Base-by-base conservation (phyloP, 352 stramenopile genomes). In the Globisporangium rhizosaccharum region DNA sequence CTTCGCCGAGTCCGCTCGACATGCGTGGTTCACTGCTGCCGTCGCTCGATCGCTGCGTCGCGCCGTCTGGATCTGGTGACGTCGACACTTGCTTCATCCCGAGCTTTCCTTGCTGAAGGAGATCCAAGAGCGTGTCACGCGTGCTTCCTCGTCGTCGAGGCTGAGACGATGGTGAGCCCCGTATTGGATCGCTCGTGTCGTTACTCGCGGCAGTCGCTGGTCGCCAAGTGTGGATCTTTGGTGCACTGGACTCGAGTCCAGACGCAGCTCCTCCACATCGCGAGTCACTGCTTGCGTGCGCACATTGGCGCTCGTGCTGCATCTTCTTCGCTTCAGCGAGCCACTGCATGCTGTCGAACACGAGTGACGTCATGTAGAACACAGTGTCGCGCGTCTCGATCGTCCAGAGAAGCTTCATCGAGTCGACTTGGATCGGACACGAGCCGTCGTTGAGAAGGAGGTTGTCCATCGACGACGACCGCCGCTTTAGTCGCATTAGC, bases 391-490 rank as follows among this genome's bases (percentile, higher is more conserved):
- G 75, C 17, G 82, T 88, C 57, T 88, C 76, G 44, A 94, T 63
- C 1, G 82, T 92, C 85, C 85, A 94, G 8, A 91, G 55, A 2
- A 94, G 60, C 52, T 86, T 87, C 78, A 92, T 89, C 0, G 83
- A 81, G 47, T 93, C 82, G 1, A 93, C 70, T 73, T 93, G 84
- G 33, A 93, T 91, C 1, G 84, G 84, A 39, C 78, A 75, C 0
- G 80, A 89, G 0, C 80, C 82, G 51, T 89, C 82, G 50, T 87
- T 86, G 2, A 88, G 45, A 15, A 88, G 65, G 18, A 88, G 64
- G 39, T 90, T 90, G 51, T 88, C 78, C 76, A 87, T 90, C 2
- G 78, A 87, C 1, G 76, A 70, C 23, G 78, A 81, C n/a, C 79
- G 64, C 14, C 69, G 72, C 51, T 90, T 92, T 9, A 92, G 62